Percentiles rank a stretch among this genome's conserved stretches.
phyloP scores from a whole-genome alignment of 345 rosid species.

The Euphorbia pulcherrima region DNA sequence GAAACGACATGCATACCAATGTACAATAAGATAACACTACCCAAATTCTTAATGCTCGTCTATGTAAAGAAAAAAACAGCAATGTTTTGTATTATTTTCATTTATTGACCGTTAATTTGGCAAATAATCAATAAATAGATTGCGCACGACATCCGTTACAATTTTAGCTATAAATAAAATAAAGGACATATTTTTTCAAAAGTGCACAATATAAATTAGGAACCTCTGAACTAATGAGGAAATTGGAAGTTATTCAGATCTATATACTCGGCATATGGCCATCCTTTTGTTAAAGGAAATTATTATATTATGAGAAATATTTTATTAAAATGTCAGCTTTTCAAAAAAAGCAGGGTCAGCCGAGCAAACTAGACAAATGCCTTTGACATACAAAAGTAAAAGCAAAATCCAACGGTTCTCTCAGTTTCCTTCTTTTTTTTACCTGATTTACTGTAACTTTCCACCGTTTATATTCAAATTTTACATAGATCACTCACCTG shows the following conservation, averaged over 20 bases:
- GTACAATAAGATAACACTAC: too few relatives aligned
- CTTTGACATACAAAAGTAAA: constrained; percentile 16
- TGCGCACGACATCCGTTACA: background rate
- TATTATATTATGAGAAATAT: too few relatives aligned
- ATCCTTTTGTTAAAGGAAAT: too few relatives aligned
- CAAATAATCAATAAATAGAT: background rate
- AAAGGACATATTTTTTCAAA: background rate
- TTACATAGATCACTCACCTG: too few relatives aligned
- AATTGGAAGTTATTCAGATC: background rate
- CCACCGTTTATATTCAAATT: too few relatives aligned
- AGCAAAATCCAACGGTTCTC: background rate
- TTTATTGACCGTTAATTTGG: background rate
- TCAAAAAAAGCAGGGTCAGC: constrained; percentile 22
- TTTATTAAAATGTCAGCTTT: background rate
- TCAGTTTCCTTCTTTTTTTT: too few relatives aligned
- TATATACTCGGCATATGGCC: too few relatives aligned
- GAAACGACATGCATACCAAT: too few relatives aligned
- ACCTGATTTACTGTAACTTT: too few relatives aligned
- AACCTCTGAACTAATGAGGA: background rate
- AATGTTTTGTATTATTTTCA: background rate
- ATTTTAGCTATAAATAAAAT: background rate
- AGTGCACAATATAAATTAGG: background rate
- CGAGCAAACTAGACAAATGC: constrained; percentile 6
- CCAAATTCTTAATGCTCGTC: too few relatives aligned
- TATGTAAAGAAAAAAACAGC: background rate